Base-by-base conservation (phyloP, 495 filamentous ascomycete genomes). In the Neurospora sp. region DNA sequence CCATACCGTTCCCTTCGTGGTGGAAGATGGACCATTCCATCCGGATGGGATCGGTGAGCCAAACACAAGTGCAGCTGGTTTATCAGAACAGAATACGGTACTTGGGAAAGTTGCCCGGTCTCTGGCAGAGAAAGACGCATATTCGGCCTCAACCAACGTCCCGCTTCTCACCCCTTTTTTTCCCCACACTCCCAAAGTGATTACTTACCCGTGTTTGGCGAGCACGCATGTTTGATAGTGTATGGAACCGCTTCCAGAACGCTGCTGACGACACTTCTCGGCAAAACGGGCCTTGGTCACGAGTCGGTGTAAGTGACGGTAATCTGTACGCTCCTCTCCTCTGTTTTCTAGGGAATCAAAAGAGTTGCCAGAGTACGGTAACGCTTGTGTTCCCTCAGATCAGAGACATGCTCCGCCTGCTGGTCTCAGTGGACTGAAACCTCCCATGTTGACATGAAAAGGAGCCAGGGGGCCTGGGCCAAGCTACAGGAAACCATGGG, bases 1-100 rank as follows among this genome's bases (percentile, higher is more conserved):
- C 41, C n/a, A 48, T 42, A 40, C 35, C 18, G 41, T 73, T 72
- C 40, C 69, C 72, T 39, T 72, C 40, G n/a, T 71, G 69, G 41
- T 45, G 31, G 72, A 70, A 44, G 40, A 42, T 31, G 40, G 35
- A 22, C 18, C 37, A 71, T 70, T 59, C 41, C 71, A 42, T 39
- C 31, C 22, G 65, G 53, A 35, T 35, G 53, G 27, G 53, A 37
- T 65, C 53, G 27, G 53, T 35, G 53, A 65, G 14, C 53, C 53
- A 65, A 65, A 65, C 53, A 65, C 12, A 65, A 65, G 53, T 37
- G 53, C 53, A 65, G 27, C 27, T 65, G 53, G 53, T 27, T 65
- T 65, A 65, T 65, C 53, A 65, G 14, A 18, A 61, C 53, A 31
- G 53, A 31, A 22, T 31, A 61, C 53, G 12, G 53, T 61, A 61